phyloP scores from a whole-genome alignment of 257 asterid species.

The Solanum chilense region DNA sequence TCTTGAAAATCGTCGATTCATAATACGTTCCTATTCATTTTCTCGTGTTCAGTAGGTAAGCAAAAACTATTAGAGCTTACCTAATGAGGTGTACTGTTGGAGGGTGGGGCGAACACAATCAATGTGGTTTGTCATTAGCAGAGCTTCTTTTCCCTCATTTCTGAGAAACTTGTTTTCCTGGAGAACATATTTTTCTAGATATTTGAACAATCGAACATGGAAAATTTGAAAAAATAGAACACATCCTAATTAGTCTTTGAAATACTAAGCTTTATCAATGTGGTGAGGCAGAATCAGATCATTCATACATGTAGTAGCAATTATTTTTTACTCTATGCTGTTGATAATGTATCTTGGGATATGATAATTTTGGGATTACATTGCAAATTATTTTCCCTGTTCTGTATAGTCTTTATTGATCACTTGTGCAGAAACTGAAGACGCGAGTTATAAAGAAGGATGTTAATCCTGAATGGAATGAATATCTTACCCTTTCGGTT shows the following conservation, averaged over 20 bases:
- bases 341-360: background rate
- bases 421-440: conserved; percentile 3
- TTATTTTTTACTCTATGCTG: background rate
- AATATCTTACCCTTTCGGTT: conserved; percentile 14
- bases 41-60: too few relatives aligned
- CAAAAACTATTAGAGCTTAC: too few relatives aligned
- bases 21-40: too few relatives aligned
- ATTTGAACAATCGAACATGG: background rate
- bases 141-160: background rate
- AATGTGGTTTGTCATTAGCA: background rate
- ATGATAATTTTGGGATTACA: background rate
- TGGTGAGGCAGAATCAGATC: background rate
- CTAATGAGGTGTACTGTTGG: background rate
- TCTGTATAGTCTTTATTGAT: background rate
- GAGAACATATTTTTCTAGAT: background rate
- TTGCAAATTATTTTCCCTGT: background rate
- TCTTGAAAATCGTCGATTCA: too few relatives aligned
- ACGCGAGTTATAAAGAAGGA: conserved; percentile 9
- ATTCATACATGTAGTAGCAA: background rate
- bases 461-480: conserved; percentile 17
- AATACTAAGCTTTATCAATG: background rate
- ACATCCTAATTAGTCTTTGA: background rate
- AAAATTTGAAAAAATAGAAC: background rate
- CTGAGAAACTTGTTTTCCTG: background rate
- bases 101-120: background rate